Conservation (phyloP, 108 stramenopile genomes). For the Fragilaria radians region DNA sequence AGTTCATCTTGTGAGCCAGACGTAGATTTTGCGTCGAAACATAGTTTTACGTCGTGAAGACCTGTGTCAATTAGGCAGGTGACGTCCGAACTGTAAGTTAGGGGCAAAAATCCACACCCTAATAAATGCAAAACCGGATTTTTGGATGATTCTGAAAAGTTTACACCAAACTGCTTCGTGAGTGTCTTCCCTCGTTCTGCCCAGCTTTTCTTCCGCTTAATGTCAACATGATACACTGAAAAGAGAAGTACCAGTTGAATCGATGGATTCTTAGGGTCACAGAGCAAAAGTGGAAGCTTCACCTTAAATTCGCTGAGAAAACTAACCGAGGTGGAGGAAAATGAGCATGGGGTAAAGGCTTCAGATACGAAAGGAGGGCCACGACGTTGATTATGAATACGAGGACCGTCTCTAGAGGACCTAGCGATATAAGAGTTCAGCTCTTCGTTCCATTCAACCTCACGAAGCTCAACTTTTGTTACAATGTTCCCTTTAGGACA, state of each 20-base stretch:
- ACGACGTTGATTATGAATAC: slow-evolving; percentile 69
- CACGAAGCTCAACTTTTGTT: slow-evolving; percentile 68
- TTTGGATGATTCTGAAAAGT: neutral
- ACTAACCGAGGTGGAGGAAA: slow-evolving; percentile 36
- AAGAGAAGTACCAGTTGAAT: slow-evolving; percentile 37
- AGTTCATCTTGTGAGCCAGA: neutral
- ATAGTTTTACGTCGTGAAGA: slow-evolving; percentile 58
- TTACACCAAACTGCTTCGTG: neutral
- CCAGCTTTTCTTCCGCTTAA: slow-evolving; percentile 35
- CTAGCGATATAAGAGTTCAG: slow-evolving; percentile 45
- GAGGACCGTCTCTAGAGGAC: slow-evolving; percentile 35
- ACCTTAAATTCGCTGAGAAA: slow-evolving; percentile 86
- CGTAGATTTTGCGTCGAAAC: slow-evolving; percentile 23
- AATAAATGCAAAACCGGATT: neutral
- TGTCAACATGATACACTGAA: slow-evolving; percentile 54
- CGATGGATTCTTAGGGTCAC: neutral
- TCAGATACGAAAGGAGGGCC: slow-evolving; percentile 71
- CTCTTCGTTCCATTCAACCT: slow-evolving; percentile 55
- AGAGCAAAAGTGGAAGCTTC: slow-evolving; percentile 52
- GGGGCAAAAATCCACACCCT: slow-evolving; percentile 66
- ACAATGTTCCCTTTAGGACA: slow-evolving; percentile 71
- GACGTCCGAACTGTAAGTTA: slow-evolving; percentile 23
- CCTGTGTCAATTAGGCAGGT: slow-evolving; percentile 60
- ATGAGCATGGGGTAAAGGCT: slow-evolving; percentile 63
- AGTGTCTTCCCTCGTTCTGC: slow-evolving; percentile 1